Percentiles rank a stretch among this genome's conserved stretches.
Conservation (phyloP, 495 filamentous ascomycete genomes). For the Hypomontagnella monticulosa region DNA sequence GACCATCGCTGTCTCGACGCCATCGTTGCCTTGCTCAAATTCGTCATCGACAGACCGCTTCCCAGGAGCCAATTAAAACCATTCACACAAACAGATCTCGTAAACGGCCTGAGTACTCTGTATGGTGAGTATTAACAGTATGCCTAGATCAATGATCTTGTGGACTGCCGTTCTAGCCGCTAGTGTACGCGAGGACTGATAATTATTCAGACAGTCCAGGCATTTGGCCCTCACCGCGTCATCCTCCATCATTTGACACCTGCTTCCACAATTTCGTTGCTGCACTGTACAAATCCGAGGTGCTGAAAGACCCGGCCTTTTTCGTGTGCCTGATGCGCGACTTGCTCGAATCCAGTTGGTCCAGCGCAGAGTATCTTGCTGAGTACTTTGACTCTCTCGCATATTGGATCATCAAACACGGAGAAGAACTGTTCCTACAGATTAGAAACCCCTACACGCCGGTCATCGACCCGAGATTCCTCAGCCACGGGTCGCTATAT, state of each 20-base stretch:
- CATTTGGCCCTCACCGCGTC: background rate
- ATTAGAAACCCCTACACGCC: background rate
- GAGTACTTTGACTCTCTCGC: background rate
- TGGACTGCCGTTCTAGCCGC: too few relatives aligned
- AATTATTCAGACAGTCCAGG: too few relatives aligned
- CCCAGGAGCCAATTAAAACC: too few relatives aligned
- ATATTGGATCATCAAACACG: background rate
- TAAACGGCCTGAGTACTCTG: too few relatives aligned
- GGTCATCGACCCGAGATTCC: background rate
- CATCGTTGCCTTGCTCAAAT: too few relatives aligned
- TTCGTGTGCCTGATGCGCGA: conserved; percentile 21
- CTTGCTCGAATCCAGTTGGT: conserved; percentile 4
- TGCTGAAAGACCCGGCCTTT: background rate
- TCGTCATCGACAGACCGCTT: too few relatives aligned
- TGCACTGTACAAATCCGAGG: background rate
- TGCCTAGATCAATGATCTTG: too few relatives aligned
- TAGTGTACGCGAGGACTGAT: too few relatives aligned
- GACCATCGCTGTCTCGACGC: too few relatives aligned
- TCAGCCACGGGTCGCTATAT: background rate
- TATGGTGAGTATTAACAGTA: too few relatives aligned
- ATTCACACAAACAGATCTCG: too few relatives aligned
- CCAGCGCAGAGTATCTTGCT: background rate
- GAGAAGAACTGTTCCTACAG: background rate
- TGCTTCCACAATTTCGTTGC: conserved; percentile 9
- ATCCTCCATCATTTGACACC: background rate